These are phyloP conservation scores for Hemisphaericaspora xylofermentans DNA, from an alignment of 1,139 yeast species.

Conservation along the genomic window DNA sequence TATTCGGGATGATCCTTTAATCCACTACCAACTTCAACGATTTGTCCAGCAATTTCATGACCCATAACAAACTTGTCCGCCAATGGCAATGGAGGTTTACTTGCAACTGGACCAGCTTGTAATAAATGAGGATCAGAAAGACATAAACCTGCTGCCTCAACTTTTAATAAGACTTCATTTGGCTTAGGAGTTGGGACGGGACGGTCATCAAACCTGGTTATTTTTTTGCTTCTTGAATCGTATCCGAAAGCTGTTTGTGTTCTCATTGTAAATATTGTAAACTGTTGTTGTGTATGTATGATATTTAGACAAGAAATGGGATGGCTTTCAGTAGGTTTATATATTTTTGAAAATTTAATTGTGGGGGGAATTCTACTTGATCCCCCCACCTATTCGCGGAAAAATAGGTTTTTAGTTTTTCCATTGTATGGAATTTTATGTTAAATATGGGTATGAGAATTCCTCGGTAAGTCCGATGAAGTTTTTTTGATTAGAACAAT, in stretches of 20 bases:
- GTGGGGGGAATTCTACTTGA: no score
- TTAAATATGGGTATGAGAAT: no score
- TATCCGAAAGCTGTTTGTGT: slow-evolving; percentile 27
- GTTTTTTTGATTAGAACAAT: no score
- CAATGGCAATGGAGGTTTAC: slow-evolving; percentile 15
- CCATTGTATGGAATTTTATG: no score
- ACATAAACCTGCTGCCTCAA: slow-evolving; percentile 56
- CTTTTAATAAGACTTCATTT: slow-evolving; percentile 41
- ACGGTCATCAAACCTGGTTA: slow-evolving; percentile 24
- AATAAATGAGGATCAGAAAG: slow-evolving; percentile 50
- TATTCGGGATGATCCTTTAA: slow-evolving; percentile 27
- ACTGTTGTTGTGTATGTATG: no score
- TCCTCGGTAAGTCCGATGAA: no score
- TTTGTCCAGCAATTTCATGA: slow-evolving; percentile 55
- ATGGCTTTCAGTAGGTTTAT: no score
- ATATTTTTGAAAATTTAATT: no score
- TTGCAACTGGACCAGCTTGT: slow-evolving; percentile 21
- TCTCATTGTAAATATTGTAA: slow-evolving; percentile 1
- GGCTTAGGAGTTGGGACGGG: slow-evolving; percentile 41
- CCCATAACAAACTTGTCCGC: slow-evolving; percentile 48
- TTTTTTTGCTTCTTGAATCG: slow-evolving; percentile 18
- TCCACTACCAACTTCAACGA: slow-evolving; percentile 40
- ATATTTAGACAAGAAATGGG: no score
- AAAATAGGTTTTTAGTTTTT: neutral
- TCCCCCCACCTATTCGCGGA: neutral